A percentile compares a stretch with the other conserved stretches of the same genome.
Evolutionary conservation across 2,329 filamentous ascomycete genomes (phyloP).

Genomic region (Sporothrix luriei): DNA sequence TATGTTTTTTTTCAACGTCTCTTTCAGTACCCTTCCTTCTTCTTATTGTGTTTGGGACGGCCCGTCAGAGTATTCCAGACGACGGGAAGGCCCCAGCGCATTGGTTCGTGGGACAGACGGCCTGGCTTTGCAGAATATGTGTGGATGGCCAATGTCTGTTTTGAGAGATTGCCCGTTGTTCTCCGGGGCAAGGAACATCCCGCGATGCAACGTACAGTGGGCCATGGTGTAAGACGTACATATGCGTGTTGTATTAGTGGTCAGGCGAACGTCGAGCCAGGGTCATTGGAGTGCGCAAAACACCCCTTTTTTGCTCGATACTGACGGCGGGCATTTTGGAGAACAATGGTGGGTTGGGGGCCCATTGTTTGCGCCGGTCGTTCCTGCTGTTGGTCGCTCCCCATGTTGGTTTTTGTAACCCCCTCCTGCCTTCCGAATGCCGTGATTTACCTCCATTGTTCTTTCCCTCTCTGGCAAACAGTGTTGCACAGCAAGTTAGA

Average conservation of each 20-base stretch:
- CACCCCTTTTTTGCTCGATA: too few relatives aligned
- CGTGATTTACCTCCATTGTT: neutral
- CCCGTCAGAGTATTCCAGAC: too few relatives aligned
- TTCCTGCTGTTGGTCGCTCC: neutral
- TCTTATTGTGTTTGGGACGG: too few relatives aligned
- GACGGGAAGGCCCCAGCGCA: neutral
- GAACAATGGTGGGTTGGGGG: conserved; percentile 11
- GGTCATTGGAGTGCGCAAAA: too few relatives aligned
- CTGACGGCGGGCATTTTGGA: neutral
- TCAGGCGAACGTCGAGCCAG: neutral
- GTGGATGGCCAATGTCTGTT: neutral
- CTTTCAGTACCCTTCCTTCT: too few relatives aligned
- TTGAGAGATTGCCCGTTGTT: neutral
- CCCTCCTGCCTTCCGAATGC: conserved; percentile 11
- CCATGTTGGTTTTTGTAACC: neutral
- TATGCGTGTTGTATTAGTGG: neutral
- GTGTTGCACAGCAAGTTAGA: too few relatives aligned
- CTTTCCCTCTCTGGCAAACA: neutral
- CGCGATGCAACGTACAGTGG: conserved; percentile 2
- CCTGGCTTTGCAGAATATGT: neutral
- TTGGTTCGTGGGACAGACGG: conserved; percentile 20
- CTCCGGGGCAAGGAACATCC: neutral
- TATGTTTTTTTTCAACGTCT: too few relatives aligned
- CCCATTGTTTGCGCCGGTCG: conserved; percentile 5
- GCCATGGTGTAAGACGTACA: neutral